Evolutionary conservation across 305 asterid genomes (phyloP).

Genomic region (Fraxinus velutina): DNA sequence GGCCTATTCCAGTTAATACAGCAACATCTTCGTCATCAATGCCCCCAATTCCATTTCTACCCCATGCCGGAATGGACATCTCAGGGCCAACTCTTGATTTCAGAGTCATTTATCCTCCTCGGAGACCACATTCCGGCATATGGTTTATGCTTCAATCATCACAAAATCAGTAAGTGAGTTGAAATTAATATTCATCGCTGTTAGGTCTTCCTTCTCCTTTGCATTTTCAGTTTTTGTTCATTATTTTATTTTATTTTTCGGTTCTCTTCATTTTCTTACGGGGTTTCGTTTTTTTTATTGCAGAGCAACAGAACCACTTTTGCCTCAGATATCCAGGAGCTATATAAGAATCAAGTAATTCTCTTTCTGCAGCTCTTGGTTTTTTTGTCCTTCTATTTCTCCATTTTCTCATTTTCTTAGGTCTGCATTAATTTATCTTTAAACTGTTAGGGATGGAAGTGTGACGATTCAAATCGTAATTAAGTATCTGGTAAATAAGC

Average conservation of each 20-base stretch:
- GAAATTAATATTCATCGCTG: not conserved
- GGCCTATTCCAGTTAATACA: conserved; percentile 41
- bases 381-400: not conserved
- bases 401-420: not conserved
- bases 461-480: conserved; percentile 75
- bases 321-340: conserved; percentile 90
- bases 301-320: conserved; percentile 72
- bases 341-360: conserved; percentile 86
- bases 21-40: conserved; percentile 24
- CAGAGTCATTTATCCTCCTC: conserved; percentile 70
- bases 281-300: not conserved
- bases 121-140: conserved; percentile 76
- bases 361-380: not conserved
- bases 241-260: not conserved
- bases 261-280: not conserved
- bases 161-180: conserved; percentile 57
- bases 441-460: conserved; percentile 65
- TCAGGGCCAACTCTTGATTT: conserved; percentile 42
- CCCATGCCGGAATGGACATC: conserved; percentile 34
- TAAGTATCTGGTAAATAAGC: conserved; percentile 82
- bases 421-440: not conserved
- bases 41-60: conserved; percentile 34
- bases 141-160: conserved; percentile 87
- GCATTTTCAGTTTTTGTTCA: not conserved
- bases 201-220: not conserved